phyloP scores from a whole-genome alignment of 2,329 filamentous ascomycete genomes.

The Calonectria pseudoturangicola region DNA sequence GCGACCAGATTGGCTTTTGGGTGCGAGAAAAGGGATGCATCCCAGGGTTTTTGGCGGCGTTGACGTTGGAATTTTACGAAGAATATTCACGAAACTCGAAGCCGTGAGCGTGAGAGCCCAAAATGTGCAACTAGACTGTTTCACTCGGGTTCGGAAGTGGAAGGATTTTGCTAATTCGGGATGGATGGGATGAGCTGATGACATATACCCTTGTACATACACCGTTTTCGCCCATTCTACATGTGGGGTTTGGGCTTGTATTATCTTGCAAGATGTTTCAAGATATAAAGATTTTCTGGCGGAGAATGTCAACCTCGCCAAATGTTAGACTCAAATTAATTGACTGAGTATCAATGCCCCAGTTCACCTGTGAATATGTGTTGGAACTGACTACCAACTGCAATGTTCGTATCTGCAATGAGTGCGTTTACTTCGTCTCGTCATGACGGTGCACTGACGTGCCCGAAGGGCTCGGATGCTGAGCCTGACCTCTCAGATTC shows the following conservation, averaged over 20 bases:
- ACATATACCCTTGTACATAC: conserved; percentile 51
- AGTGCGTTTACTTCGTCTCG: too few relatives aligned
- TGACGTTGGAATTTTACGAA: conserved; percentile 96
- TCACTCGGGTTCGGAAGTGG: conserved; percentile 18
- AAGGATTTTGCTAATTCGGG: conserved; percentile 28
- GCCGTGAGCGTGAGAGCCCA: conserved; percentile 11
- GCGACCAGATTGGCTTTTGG: conserved; percentile 94
- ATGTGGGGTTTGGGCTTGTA: conserved; percentile 29
- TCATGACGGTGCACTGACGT: too few relatives aligned
- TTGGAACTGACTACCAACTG: too few relatives aligned
- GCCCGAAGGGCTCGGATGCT: too few relatives aligned
- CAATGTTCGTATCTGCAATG: too few relatives aligned
- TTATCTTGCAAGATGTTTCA: conserved; percentile 7
- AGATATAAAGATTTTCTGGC: conserved; percentile 17
- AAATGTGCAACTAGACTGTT: conserved; percentile 19
- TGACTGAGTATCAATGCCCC: too few relatives aligned
- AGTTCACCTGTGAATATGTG: too few relatives aligned
- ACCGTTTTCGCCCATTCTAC: conserved; percentile 16
- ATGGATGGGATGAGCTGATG: conserved; percentile 48
- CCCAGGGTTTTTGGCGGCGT: conserved; percentile 91
- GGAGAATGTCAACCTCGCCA: conserved; percentile 14
- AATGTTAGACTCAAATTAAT: background rate
- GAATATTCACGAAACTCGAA: conserved; percentile 65
- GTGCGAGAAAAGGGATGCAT: conserved; percentile 95
- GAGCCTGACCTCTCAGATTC: too few relatives aligned